Evolutionary conservation across 75 land plant genomes (phyloP).

Genomic region (Larix kaempferi): DNA sequence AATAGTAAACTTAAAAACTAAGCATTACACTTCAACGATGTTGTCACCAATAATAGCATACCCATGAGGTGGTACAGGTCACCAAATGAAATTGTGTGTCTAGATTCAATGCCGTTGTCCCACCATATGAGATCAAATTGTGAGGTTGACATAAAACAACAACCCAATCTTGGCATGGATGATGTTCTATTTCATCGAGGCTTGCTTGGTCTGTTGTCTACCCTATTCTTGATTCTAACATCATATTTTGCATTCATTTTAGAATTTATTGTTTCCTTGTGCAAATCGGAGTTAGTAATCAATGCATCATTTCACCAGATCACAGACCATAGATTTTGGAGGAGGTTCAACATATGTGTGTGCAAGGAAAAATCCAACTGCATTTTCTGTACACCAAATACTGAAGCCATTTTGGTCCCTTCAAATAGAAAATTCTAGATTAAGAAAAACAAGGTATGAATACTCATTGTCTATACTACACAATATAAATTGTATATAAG

Average conservation of each 20-base stretch:
- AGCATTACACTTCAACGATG: no score
- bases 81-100: conserved; percentile 79
- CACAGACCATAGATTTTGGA: conserved; percentile 28
- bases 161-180: conserved; percentile 41
- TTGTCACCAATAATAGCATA: no score
- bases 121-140: conserved; percentile 96
- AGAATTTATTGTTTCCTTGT: conserved; percentile 11
- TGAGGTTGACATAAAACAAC: conserved; percentile 66
- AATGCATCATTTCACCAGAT: conserved; percentile 58
- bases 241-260: conserved; percentile 16
- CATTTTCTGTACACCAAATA: conserved; percentile 90
- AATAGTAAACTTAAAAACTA: no score
- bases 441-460: no score
- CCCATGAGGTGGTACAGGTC: conserved; percentile 80
- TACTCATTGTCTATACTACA: no score
- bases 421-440: no score
- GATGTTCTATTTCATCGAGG: conserved; percentile 60
- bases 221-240: conserved; percentile 12
- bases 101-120: conserved; percentile 83
- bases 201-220: conserved; percentile 13
- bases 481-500: no score
- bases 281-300: conserved; percentile 15
- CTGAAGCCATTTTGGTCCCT: conserved; percentile 66
- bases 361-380: conserved; percentile 71
- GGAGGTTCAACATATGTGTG: conserved; percentile 47